Conservation (phyloP, 1,284 basidiomycete genomes). For the Ustilago tritici region DNA sequence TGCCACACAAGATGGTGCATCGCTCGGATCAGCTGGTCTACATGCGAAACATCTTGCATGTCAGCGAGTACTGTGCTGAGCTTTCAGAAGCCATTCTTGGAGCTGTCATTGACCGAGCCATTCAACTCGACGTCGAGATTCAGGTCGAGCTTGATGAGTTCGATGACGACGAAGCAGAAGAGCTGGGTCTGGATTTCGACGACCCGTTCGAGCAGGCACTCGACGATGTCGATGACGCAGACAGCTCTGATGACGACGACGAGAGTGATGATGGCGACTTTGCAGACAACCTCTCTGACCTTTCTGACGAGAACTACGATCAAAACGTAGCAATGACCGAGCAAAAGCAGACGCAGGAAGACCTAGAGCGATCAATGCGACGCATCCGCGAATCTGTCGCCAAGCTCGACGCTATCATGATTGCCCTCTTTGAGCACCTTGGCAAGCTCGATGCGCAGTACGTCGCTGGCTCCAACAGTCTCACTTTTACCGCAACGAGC, state of each 20-base stretch:
- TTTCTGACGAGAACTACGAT: constrained; percentile 74
- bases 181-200: constrained; percentile 72
- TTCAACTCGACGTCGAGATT: constrained; percentile 97
- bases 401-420: constrained; percentile 90
- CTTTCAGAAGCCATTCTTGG: constrained; percentile 85
- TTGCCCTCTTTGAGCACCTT: constrained; percentile 86
- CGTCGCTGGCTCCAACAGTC: constrained; percentile 39
- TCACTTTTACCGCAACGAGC: constrained; percentile 15
- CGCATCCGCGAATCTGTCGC: constrained; percentile 83
- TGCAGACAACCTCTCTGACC: constrained; percentile 71
- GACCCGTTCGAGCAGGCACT: constrained; percentile 85
- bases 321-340: constrained; percentile 33
- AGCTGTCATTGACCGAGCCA: constrained; percentile 87
- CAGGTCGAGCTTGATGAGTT: constrained; percentile 94
- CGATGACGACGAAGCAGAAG: constrained; percentile 73
- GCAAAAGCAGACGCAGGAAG: constrained; percentile 48
- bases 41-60: constrained; percentile 86
- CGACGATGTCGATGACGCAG: constrained; percentile 73
- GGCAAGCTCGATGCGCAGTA: constrained; percentile 70
- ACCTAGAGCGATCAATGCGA: constrained; percentile 42
- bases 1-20: constrained; percentile 92
- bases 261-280: constrained; percentile 65
- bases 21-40: constrained; percentile 87
- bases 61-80: constrained; percentile 91
- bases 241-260: constrained; percentile 72